Evolutionary conservation across 176 grass and related monocot species (phyloP).

Genomic region (Carex pumila): DNA sequence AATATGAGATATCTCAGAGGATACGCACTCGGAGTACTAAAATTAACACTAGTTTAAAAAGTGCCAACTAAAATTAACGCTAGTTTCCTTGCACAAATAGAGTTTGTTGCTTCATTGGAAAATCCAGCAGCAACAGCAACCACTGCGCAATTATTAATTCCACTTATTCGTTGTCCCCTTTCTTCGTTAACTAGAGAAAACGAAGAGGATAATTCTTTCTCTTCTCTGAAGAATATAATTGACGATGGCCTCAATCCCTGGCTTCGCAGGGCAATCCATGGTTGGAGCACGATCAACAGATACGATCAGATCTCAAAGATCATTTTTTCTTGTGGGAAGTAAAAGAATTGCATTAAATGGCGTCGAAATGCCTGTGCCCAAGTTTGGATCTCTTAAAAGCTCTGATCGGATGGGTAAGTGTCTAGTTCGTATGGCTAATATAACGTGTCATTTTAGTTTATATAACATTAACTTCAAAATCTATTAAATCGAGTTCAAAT

Average conservation of each 20-base stretch:
- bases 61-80: background rate
- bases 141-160: background rate
- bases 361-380: background rate
- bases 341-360: background rate
- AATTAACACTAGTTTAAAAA: background rate
- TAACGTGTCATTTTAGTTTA: too few species aligned
- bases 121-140: background rate
- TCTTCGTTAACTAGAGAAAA: background rate
- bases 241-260: background rate
- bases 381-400: background rate
- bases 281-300: background rate
- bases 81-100: background rate
- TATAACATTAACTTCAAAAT: too few species aligned
- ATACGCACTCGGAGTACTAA: background rate
- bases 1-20: too few species aligned
- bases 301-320: background rate
- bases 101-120: background rate
- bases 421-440: too few species aligned
- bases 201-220: background rate
- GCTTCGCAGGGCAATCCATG: background rate
- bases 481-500: too few species aligned
- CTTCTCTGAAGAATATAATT: background rate
- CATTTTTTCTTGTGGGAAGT: background rate
- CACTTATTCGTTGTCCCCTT: background rate
- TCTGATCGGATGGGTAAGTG: background rate